Base-by-base conservation (phyloP, 2,329 filamentous ascomycete species). In the Ophiocordyceps camponoti-leonardi region DNA sequence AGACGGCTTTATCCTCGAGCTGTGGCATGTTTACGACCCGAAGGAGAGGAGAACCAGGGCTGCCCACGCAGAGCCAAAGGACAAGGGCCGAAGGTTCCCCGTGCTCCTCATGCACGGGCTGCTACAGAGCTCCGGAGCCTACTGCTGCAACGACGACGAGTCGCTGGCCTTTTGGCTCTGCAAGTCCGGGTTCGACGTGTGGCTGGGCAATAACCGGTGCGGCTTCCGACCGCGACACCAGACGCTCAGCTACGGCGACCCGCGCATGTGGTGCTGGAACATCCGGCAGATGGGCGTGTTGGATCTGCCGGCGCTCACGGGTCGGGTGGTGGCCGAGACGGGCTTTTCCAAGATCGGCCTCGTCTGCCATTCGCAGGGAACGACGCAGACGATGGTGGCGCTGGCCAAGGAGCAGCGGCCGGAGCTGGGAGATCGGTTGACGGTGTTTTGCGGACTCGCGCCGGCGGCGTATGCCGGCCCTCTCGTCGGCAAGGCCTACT, bases 221-320 rank as follows among this genome's bases (percentile, higher is more conserved):
- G 88, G 88, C 1, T 86, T 92, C 61, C 67, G 74, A 0, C 88
- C 90, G 0, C 75, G 79, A 51, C 90, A 96, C 57, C 74, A 71
- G 2, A 63, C 80, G 20, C 72, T 95, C 37, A 64, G 75, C 2
- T 79, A 83, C 51, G 67, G 67, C 3, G 90, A 96, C 56, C 88
- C 90, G 1, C 76, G 87, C 28, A 93, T 95, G 85, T 95, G 90
- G 90, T 79, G 81, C 39, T 96, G 90, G 90, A 94, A 94, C 52
- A 93, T 95, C 46, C 77, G 85, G 0, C 86, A 94, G 56, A 93
- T 95, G 83, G 90, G 87, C 4, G 81, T 88, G 1, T 77, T 93
- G 57, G 90, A 96, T 58, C 71, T 96, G 3, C 74, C 88, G 0
- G 87, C 88, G 0, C 71, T 95, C 31, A 74, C 83, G 1, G 85